Evolutionary conservation across 148 eudicot species (phyloP).

Genomic region (Heliosperma pusillum): DNA sequence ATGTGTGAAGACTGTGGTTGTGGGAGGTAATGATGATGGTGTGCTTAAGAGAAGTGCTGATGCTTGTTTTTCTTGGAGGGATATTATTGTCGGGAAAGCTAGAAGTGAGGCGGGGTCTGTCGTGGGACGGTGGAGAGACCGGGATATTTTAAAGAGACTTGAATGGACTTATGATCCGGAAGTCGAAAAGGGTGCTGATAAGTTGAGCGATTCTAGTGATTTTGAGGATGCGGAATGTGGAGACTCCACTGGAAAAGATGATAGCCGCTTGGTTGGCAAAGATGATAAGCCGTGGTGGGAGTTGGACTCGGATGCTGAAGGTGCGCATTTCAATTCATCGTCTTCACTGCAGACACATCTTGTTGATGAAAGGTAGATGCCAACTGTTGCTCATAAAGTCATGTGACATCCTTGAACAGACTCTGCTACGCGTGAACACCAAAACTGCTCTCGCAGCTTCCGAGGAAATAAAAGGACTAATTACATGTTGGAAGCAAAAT

Average conservation of each 20-base stretch:
- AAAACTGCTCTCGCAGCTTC: too few relatives aligned
- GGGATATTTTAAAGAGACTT: slow-evolving; percentile 58
- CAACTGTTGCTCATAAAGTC: too few relatives aligned
- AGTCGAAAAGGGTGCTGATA: slow-evolving; percentile 26
- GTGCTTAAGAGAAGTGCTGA: slow-evolving; percentile 65
- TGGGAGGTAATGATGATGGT: slow-evolving; percentile 66
- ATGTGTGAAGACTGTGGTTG: slow-evolving; percentile 77
- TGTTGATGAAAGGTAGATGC: not conserved
- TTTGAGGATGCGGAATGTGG: not conserved
- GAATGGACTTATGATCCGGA: slow-evolving; percentile 75
- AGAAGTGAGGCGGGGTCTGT: slow-evolving; percentile 62
- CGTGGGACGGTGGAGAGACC: slow-evolving; percentile 72
- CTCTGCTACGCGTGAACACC: too few relatives aligned
- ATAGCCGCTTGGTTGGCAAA: slow-evolving; percentile 4
- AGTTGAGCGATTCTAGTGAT: slow-evolving; percentile 18
- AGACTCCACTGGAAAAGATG: slow-evolving; percentile 19
- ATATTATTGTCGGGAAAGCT: slow-evolving; percentile 68
- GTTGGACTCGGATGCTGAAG: not conserved
- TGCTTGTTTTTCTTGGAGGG: slow-evolving; percentile 82
- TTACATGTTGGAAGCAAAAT: too few relatives aligned
- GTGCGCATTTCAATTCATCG: slow-evolving; percentile 10
- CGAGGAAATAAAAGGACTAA: too few relatives aligned
- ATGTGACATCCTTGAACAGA: too few relatives aligned
- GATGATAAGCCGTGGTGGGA: slow-evolving; percentile 3
- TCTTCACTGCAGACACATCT: slow-evolving; percentile 4